Percentiles rank a stretch among this genome's conserved stretches.
Conservation (phyloP, 2,329 filamentous ascomycete genomes). For the Pseudopithomyces maydicus region DNA sequence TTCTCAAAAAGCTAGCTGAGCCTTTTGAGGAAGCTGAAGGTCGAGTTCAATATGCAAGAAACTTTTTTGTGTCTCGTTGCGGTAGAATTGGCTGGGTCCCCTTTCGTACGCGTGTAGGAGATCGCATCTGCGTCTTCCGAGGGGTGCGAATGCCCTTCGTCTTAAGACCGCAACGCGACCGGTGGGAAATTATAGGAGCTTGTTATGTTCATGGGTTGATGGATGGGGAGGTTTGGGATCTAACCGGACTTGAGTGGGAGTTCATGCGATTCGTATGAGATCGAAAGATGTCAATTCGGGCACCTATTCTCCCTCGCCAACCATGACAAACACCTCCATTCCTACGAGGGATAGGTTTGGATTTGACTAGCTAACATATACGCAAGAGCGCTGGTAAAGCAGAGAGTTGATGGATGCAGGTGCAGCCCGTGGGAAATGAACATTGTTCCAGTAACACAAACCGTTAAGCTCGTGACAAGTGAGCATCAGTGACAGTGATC, state of each 20-base stretch:
- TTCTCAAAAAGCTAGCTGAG: slow-evolving; percentile 6
- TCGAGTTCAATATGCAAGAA: slow-evolving; percentile 9
- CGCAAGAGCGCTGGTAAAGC: too few relatives aligned
- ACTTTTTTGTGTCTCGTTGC: slow-evolving; percentile 13
- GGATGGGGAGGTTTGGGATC: slow-evolving; percentile 15
- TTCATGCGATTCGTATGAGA: slow-evolving; percentile 14
- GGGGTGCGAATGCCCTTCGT: slow-evolving; percentile 14
- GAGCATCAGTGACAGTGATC: too few relatives aligned
- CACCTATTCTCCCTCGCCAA: too few relatives aligned
- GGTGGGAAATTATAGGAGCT: slow-evolving; percentile 13
- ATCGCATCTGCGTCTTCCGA: slow-evolving; percentile 9
- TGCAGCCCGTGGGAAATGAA: too few relatives aligned
- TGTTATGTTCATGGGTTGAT: slow-evolving; percentile 18
- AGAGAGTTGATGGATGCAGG: too few relatives aligned
- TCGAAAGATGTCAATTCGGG: neutral
- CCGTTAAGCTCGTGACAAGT: too few relatives aligned
- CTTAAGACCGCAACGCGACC: slow-evolving; percentile 1
- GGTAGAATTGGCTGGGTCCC: slow-evolving; percentile 16
- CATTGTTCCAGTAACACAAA: too few relatives aligned
- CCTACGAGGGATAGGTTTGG: too few relatives aligned
- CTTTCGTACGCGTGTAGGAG: slow-evolving; percentile 5
- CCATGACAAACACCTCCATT: too few relatives aligned
- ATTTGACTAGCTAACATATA: too few relatives aligned
- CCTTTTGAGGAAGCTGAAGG: slow-evolving; percentile 14
- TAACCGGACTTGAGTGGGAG: slow-evolving; percentile 5